Evolutionary conservation across 768 basidiomycete genomes (phyloP), one percentile per base, ranked within the genome.

Genomic region (Tylopilus plumbeoviolaceoides): DNA sequence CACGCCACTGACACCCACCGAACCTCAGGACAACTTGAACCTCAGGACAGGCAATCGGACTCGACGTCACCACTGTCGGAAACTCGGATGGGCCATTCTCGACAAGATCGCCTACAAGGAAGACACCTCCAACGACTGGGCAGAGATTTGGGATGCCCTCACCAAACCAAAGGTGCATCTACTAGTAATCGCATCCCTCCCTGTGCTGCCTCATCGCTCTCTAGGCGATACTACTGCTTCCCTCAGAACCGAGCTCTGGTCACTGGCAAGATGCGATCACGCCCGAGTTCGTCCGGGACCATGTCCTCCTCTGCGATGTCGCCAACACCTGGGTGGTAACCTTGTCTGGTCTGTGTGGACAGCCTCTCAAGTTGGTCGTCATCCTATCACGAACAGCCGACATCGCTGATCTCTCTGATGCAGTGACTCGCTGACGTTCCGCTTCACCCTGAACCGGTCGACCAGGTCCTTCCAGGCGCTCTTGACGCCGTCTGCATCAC

Each of bases 141-240:
- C 74, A 30, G 84, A 85, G 4, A 75, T 91, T 14, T 89, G 84
- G 84, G 73, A 63, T 47, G 75, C 80, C 2, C 61, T 92, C 45
- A 79, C 80, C 2, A 73, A 73, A 21, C 83, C 85, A 17, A 89
- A 87, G 81, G 91, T 86, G 58, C 42, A 78, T 70, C 25, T n/a
- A n/a, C n/a, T n/a, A n/a, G n/a, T 53, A 21, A 36, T 43, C 42
- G 18, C 14, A 8, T 21, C 27, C 35, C 28, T 31, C 28, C 5
- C 15, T 1, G 5, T 18, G 7, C 41, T 27, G 4, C 21, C 48
- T 65, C 43, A 54, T 31, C 27, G n/a, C 31, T 23, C 55, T 28
- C 3, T 62, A 95, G 92, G 87, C 89, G 4, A 86, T n/a, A n/a
- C n/a, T 88, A 0, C 64, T 99, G 15, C 75, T 98, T 1, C 95